These are phyloP conservation scores for Colletotrichum falcatum DNA, from an alignment of 2,329 filamentous ascomycete genomes.

Conservation along the genomic window DNA sequence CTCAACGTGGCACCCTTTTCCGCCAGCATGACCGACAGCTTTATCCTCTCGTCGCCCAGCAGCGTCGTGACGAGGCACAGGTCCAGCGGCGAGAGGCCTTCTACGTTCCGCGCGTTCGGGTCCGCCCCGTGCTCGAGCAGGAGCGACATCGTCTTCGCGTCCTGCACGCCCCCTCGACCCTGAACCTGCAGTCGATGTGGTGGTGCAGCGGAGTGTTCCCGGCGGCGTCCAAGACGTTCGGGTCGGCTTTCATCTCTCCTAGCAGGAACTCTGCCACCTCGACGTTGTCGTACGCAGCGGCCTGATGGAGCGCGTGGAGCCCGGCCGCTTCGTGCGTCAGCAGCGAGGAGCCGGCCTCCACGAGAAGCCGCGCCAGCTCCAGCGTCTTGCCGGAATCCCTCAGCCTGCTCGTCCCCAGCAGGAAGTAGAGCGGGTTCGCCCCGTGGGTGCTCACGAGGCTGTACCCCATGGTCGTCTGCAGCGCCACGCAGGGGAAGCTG, in stretches of 20 bases:
- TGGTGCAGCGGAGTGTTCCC: constrained; percentile 36
- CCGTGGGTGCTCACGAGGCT: constrained; percentile 15
- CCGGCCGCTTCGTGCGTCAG: constrained; percentile 19
- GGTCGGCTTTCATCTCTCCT: not conserved
- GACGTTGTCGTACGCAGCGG: constrained; percentile 16
- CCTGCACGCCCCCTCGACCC: not conserved
- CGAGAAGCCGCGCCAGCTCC: constrained; percentile 4
- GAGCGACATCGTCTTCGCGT: constrained; percentile 10
- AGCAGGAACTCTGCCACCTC: constrained; percentile 15
- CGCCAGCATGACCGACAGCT: constrained; percentile 7
- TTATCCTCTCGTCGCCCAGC: constrained; percentile 16
- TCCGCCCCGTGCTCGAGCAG: constrained; percentile 50
- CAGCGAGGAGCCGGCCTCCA: constrained; percentile 21
- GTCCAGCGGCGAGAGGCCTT: constrained; percentile 17
- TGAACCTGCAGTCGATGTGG: constrained; percentile 28
- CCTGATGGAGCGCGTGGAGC: constrained; percentile 35
- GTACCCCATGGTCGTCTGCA: constrained; percentile 23
- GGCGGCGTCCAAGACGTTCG: constrained; percentile 9
- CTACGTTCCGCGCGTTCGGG: constrained; percentile 43
- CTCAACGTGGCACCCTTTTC: constrained; percentile 9
- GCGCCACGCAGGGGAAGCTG: constrained; percentile 31
- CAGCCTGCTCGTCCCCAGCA: constrained; percentile 25
- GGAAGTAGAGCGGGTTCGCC: constrained; percentile 34
- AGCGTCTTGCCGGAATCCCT: not conserved
- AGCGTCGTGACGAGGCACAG: constrained; percentile 21